These are phyloP conservation scores for Phalaenopsis equestris DNA, from an alignment of 106 monocot species.

Conservation along the genomic window DNA sequence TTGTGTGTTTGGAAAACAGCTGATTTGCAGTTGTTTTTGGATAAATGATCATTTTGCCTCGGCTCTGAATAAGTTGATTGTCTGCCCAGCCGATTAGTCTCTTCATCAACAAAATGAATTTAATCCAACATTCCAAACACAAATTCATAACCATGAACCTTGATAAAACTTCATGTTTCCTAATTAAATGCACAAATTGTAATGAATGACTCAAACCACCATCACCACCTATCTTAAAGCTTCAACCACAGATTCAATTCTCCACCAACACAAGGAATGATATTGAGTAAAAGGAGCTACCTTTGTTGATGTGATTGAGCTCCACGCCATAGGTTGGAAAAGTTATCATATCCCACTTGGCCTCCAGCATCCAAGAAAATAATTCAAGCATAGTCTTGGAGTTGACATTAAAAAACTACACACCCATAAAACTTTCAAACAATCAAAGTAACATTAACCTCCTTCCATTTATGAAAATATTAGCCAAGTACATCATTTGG, in stretches of 20 bases:
- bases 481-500: not conserved
- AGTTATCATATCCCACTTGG: not conserved
- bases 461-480: not conserved
- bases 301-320: not conserved
- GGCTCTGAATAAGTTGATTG: too few species aligned
- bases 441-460: not conserved
- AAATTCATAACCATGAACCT: not conserved
- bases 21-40: too few species aligned
- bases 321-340: not conserved
- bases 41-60: too few species aligned
- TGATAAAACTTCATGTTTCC: not conserved
- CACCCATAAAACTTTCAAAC: not conserved
- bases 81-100: not conserved
- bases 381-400: not conserved
- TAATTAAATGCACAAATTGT: not conserved
- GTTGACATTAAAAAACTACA: not conserved
- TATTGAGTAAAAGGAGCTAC: not conserved
- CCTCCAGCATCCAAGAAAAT: not conserved
- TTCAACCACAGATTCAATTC: not conserved
- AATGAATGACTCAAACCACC: not conserved
- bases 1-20: too few species aligned
- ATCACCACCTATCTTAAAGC: not conserved
- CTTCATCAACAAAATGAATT: not conserved
- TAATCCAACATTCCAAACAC: not conserved
- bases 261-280: not conserved